Evolutionary conservation across 805 yeast species (phyloP), one percentile per base, ranked within the genome.

Genomic region (Nakazawaea molendinolei): DNA sequence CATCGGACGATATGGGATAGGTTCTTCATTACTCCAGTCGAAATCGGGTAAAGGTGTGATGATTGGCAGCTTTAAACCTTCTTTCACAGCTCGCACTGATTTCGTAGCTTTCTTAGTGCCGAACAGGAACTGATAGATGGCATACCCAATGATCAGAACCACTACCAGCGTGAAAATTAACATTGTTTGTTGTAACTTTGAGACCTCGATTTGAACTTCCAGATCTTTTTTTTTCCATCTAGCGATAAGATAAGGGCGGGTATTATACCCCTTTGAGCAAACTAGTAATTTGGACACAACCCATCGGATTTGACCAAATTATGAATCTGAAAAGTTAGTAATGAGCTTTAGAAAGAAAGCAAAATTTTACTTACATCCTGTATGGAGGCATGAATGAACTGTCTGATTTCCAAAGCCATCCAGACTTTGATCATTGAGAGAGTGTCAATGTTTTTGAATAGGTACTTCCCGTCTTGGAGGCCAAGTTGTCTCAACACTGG

Each of bases 371-470:
- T 55, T 55, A 78, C 83, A 47, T 81, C 95, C 52, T 80, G 84
- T 8, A 86, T 72, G 2, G 95, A 81, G 15, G 94, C 85, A 45
- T 69, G 77, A 55, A 90, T 78, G 49, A 89, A 77, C 55, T 84
- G 92, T 51, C 97, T 73, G 4, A 85, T 82, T 59, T 90, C 97
- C 25, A 90, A 63, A 0, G 94, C 89, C 34, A 86, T 50, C 97
- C 97, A 90, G 9, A 90, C 86, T 54, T 85, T 84, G 40, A 85
- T 60, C 95, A 90, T 85, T 16, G 84, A 77, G 20, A 84, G 43
- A n/a, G 78, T 69, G 44, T 79, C 78, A 28, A 70, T 71, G 53
- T 70, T 69, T 44, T 65, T 61, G 36, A 76, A 55, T 15, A 80
- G 61, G 41, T 75, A 67, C 45, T 74, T 63, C 4, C 83, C 80